Percentiles rank a stretch among this genome's conserved stretches.
Evolutionary conservation across 257 asterid genomes (phyloP).

Genomic region (Nicotiana sylvestris): DNA sequence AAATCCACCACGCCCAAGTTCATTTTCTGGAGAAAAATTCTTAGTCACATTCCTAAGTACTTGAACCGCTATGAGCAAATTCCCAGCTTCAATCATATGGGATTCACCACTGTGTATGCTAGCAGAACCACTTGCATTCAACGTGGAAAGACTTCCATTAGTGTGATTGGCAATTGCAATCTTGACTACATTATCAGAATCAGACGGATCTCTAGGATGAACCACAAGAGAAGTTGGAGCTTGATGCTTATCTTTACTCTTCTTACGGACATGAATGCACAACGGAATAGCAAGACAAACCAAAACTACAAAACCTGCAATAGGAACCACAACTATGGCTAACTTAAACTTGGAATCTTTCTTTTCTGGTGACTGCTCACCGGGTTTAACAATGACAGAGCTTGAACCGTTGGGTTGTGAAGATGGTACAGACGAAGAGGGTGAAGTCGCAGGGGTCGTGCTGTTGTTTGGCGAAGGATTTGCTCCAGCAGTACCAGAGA

Average conservation of each 20-base stretch:
- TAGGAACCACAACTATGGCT: constrained; percentile 46
- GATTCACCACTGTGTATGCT: constrained; percentile 51
- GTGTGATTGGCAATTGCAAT: constrained; percentile 50
- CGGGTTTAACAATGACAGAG: constrained; percentile 15
- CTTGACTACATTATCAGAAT: constrained; percentile 48
- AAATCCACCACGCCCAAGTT: constrained; percentile 92
- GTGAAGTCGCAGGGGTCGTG: constrained; percentile 30
- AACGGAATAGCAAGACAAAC: constrained; percentile 43
- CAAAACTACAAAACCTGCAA: constrained; percentile 44
- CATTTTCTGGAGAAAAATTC: constrained; percentile 73
- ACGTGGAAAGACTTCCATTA: constrained; percentile 35
- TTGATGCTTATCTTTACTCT: constrained; percentile 27
- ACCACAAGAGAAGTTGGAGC: constrained; percentile 55
- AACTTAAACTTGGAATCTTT: constrained; percentile 34
- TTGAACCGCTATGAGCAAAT: constrained; percentile 68
- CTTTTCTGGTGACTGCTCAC: constrained; percentile 15
- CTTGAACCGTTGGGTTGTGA: constrained; percentile 21
- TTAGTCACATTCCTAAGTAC: constrained; percentile 75
- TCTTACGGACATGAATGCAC: constrained; percentile 46
- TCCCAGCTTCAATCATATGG: constrained; percentile 67
- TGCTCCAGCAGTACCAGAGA: constrained; percentile 29
- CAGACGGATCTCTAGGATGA: constrained; percentile 65
- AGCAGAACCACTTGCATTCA: constrained; percentile 50
- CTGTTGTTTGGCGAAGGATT: constrained; percentile 24
- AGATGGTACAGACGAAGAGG: constrained; percentile 13